phyloP scores from a whole-genome alignment of 2,329 filamentous ascomycete genomes.

The Fusarium aywerte region DNA sequence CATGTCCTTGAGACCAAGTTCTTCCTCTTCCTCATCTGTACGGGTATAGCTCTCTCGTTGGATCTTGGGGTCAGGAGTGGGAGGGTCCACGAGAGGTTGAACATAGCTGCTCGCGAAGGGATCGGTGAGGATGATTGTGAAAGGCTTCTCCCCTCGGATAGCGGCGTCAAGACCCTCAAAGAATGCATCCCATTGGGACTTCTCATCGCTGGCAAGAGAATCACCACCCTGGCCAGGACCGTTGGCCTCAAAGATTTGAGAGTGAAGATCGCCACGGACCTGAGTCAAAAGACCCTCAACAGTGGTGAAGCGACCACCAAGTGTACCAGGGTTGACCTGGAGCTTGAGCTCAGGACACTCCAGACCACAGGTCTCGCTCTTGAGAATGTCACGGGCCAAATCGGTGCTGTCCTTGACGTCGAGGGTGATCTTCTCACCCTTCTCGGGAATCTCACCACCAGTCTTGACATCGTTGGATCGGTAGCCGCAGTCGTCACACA shows the following conservation, averaged over 20 bases:
- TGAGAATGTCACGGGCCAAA: slow-evolving; percentile 91
- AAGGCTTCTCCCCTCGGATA: slow-evolving; percentile 81
- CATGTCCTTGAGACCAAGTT: slow-evolving; percentile 91
- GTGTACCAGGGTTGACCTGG: slow-evolving; percentile 89
- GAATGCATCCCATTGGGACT: slow-evolving; percentile 81
- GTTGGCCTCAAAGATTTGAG: slow-evolving; percentile 86
- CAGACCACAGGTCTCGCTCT: slow-evolving; percentile 91
- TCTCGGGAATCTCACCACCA: slow-evolving; percentile 87
- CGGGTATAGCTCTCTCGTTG: slow-evolving; percentile 83
- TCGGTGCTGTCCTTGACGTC: slow-evolving; percentile 76
- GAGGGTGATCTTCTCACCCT: slow-evolving; percentile 85
- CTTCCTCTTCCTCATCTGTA: slow-evolving; percentile 92
- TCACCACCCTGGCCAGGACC: slow-evolving; percentile 73
- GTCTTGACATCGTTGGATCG: slow-evolving; percentile 98
- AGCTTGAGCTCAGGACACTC: slow-evolving; percentile 88
- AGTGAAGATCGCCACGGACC: slow-evolving; percentile 87
- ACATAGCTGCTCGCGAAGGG: slow-evolving; percentile 94
- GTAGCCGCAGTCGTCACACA: slow-evolving; percentile 92
- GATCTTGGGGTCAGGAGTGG: slow-evolving; percentile 79
- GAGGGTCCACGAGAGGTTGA: slow-evolving; percentile 84
- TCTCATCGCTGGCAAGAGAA: slow-evolving; percentile 74
- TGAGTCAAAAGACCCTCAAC: slow-evolving; percentile 94
- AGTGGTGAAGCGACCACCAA: slow-evolving; percentile 96
- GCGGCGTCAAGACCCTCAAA: slow-evolving; percentile 81
- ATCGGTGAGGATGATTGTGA: slow-evolving; percentile 85